phyloP scores from a whole-genome alignment of 495 filamentous ascomycete species.

The Tetracladium marchalianum region DNA sequence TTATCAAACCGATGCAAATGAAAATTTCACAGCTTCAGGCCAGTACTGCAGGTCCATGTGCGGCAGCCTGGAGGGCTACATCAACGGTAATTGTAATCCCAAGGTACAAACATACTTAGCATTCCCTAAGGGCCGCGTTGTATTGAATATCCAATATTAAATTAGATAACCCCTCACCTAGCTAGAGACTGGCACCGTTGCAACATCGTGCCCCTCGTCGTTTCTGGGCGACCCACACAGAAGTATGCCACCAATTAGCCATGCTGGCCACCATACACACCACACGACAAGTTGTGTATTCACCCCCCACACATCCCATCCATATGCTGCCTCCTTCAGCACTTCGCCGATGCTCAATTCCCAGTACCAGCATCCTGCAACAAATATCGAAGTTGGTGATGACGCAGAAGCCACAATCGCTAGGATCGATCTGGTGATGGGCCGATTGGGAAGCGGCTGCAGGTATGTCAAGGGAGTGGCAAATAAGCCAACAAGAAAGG shows the following conservation, averaged over 20 bases:
- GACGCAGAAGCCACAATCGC: conserved; percentile 42
- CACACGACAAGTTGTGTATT: conserved; percentile 88
- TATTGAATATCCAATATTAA: too few species aligned
- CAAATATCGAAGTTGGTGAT: conserved; percentile 55
- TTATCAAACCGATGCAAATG: too few species aligned
- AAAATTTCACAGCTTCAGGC: too few species aligned
- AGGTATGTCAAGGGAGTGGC: conserved; percentile 68
- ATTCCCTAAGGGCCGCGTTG: too few species aligned
- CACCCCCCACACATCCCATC: conserved; percentile 85
- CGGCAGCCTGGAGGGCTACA: too few species aligned
- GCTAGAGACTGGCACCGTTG: too few species aligned
- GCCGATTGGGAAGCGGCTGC: conserved; percentile 32
- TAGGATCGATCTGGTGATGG: conserved; percentile 18
- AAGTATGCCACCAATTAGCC: conserved; percentile 52
- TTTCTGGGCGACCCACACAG: conserved; percentile 25
- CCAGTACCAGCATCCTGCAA: conserved; percentile 40
- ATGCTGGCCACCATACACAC: conserved; percentile 98
- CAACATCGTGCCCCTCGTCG: neutral
- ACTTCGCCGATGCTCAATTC: conserved; percentile 42
- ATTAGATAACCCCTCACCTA: too few species aligned
- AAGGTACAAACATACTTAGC: too few species aligned
- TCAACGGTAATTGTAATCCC: too few species aligned
- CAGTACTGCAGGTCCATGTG: too few species aligned
- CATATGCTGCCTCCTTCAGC: conserved; percentile 70
- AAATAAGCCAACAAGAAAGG: conserved; percentile 74